phyloP scores from a whole-genome alignment of 805 yeast genomes.

The Suhomyces sp. region DNA sequence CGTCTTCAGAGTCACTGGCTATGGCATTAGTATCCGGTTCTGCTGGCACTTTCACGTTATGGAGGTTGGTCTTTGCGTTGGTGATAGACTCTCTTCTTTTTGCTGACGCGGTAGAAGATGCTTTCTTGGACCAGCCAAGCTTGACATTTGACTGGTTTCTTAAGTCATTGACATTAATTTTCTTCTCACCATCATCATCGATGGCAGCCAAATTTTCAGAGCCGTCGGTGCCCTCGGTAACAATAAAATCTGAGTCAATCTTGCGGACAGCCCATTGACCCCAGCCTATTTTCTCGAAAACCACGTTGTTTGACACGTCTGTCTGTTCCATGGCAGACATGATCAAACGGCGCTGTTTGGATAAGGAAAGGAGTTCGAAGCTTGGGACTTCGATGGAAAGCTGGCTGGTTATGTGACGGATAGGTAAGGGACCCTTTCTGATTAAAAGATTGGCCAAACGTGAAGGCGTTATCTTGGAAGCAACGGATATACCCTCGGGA shows the following conservation, averaged over 20 bases:
- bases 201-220: background rate
- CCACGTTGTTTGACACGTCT: conserved; percentile 56
- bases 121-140: conserved; percentile 42
- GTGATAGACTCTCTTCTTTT: conserved; percentile 54
- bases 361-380: conserved; percentile 74
- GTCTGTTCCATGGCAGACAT: conserved; percentile 85
- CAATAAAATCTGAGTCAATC: conserved; percentile 44
- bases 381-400: conserved; percentile 72
- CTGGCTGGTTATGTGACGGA: conserved; percentile 82
- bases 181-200: background rate
- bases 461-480: conserved; percentile 78
- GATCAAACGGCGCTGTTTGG: conserved; percentile 86
- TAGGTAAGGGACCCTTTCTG: conserved; percentile 83
- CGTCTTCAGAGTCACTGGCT: conserved; percentile 34
- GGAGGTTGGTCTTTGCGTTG: conserved; percentile 43
- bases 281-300: conserved; percentile 95
- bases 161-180: conserved; percentile 31
- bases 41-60: conserved; percentile 47
- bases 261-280: conserved; percentile 91
- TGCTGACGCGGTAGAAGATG: conserved; percentile 14
- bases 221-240: conserved; percentile 45
- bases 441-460: conserved; percentile 67
- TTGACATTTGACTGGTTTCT: conserved; percentile 33
- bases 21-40: conserved; percentile 29
- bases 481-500: conserved; percentile 86